Percentiles rank a stretch among this genome's conserved stretches.
Conservation (phyloP, 2,329 filamentous ascomycete species). For the Pyricularia grisea region DNA sequence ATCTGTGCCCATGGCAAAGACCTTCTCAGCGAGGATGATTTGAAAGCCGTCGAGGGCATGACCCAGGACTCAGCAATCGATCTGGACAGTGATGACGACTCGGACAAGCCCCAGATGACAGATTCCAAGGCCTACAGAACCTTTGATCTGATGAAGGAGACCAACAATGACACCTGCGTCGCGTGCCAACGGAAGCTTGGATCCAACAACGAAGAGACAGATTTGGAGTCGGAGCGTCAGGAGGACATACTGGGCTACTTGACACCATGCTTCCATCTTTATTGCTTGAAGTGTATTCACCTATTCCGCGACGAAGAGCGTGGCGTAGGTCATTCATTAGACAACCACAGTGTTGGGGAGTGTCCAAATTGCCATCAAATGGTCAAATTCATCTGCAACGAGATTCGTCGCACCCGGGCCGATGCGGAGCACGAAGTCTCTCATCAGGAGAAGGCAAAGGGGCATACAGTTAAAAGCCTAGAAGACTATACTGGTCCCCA, state of each 20-base stretch:
- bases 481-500: slow-evolving; percentile 73
- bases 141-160: slow-evolving; percentile 75
- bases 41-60: slow-evolving; percentile 70
- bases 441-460: slow-evolving; percentile 8
- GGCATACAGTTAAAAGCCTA: slow-evolving; percentile 38
- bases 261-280: slow-evolving; percentile 77
- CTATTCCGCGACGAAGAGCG: slow-evolving; percentile 44
- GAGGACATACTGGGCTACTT: slow-evolving; percentile 66
- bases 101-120: slow-evolving; percentile 46
- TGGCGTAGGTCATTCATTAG: slow-evolving; percentile 20
- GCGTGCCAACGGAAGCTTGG: slow-evolving; percentile 59
- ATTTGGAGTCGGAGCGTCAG: slow-evolving; percentile 47
- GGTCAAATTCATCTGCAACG: slow-evolving; percentile 55
- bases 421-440: slow-evolving; percentile 47
- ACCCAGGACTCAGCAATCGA: slow-evolving; percentile 83
- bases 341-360: slow-evolving; percentile 33
- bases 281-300: slow-evolving; percentile 67
- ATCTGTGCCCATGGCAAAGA: slow-evolving; percentile 94
- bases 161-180: slow-evolving; percentile 64
- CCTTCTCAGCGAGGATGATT: slow-evolving; percentile 73
- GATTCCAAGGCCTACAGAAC: slow-evolving; percentile 75
- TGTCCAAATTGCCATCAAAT: slow-evolving; percentile 63
- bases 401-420: slow-evolving; percentile 55
- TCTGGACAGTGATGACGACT: slow-evolving; percentile 68
- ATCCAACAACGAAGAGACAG: slow-evolving; percentile 39